phyloP scores from a whole-genome alignment of 2,329 filamentous ascomycete genomes.

The Periconia macrospinosa region DNA sequence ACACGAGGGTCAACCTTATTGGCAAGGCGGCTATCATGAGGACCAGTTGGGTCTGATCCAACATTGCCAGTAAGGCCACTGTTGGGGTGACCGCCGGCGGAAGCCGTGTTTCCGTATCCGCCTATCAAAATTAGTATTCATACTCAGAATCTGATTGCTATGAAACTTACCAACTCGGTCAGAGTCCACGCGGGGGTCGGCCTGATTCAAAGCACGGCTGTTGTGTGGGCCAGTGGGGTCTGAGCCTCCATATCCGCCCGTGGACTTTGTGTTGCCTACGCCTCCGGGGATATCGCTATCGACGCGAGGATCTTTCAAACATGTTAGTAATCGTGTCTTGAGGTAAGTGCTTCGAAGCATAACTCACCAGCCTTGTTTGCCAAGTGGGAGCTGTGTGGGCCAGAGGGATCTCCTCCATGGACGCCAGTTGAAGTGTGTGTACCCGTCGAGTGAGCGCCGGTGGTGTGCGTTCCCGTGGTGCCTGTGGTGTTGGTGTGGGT shows the following conservation, averaged over 20 bases:
- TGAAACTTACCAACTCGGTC: background rate
- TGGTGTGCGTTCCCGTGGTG: slow-evolving; percentile 16
- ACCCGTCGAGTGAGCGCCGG: slow-evolving; percentile 20
- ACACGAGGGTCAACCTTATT: slow-evolving; percentile 38
- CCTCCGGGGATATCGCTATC: slow-evolving; percentile 12
- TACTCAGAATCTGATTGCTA: too few species aligned
- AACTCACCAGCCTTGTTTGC: slow-evolving; percentile 15
- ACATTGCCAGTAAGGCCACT: slow-evolving; percentile 13
- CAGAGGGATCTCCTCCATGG: slow-evolving; percentile 7
- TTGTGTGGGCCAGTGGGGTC: slow-evolving; percentile 20
- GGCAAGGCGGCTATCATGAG: slow-evolving; percentile 25
- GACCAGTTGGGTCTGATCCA: slow-evolving; percentile 29
- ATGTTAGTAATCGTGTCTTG: background rate
- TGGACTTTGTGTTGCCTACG: slow-evolving; percentile 12
- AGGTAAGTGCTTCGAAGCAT: background rate
- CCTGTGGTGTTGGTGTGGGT: background rate
- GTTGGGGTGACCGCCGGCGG: slow-evolving; percentile 5
- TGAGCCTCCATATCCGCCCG: background rate
- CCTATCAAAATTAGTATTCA: slow-evolving; percentile 1
- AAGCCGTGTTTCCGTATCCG: slow-evolving; percentile 11
- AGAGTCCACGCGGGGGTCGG: slow-evolving; percentile 18
- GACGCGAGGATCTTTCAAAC: slow-evolving; percentile 16
- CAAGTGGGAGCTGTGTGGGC: slow-evolving; percentile 10
- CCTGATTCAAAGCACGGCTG: slow-evolving; percentile 16
- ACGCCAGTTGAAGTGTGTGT: background rate